Percentiles rank a stretch among this genome's conserved stretches.
Evolutionary conservation across 805 yeast species (phyloP).

Genomic region (Saccharomyces paradoxus): DNA sequence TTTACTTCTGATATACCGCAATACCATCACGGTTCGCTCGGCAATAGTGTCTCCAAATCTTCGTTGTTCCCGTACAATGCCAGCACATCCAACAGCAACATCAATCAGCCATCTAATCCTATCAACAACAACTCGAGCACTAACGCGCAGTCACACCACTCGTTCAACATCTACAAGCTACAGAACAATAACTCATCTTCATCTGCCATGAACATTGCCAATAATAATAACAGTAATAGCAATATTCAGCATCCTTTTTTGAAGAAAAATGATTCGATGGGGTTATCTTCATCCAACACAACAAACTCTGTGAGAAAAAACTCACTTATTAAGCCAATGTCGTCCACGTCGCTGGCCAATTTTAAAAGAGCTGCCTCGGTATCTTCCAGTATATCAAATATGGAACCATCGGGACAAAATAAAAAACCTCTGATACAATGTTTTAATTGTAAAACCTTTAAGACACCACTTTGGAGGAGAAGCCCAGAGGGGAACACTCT

Average conservation of each 20-base stretch:
- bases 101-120: background rate
- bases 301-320: constrained; percentile 24
- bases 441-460: constrained; percentile 83
- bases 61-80: constrained; percentile 2
- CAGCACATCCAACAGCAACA: background rate
- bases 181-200: background rate
- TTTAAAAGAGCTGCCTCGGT: constrained; percentile 20
- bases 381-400: constrained; percentile 5
- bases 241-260: background rate
- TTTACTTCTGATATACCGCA: constrained; percentile 19
- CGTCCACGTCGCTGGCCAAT: constrained; percentile 23
- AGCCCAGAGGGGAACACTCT: constrained; percentile 87
- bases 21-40: constrained; percentile 3
- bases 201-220: background rate
- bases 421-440: constrained; percentile 42
- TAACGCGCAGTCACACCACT: background rate
- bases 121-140: background rate
- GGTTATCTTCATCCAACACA: constrained; percentile 8
- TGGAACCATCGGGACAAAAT: background rate
- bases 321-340: constrained; percentile 21
- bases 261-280: background rate
- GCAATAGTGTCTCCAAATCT: constrained; percentile 10
- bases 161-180: constrained; percentile 1
- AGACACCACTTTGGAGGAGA: constrained; percentile 93
- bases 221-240: constrained; percentile 1